Evolutionary conservation across 768 basidiomycete species (phyloP), one percentile per base, ranked within the genome.

Genomic region (Ephemerocybe angulata): DNA sequence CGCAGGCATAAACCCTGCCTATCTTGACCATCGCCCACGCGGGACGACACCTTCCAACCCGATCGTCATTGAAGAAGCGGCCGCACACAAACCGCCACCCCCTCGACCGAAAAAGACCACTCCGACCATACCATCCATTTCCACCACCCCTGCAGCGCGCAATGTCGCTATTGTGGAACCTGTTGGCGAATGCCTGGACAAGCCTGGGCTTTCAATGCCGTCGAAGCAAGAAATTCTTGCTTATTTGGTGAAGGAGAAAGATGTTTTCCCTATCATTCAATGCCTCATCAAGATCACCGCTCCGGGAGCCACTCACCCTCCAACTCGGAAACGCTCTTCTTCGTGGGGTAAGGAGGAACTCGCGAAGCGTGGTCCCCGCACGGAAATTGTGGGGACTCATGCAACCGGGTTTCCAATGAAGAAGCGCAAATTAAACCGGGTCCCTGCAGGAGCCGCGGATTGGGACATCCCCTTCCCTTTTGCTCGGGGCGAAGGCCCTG

Each of bases 401-500:
- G 27, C 53, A 22, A 46, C 54, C 11, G 49, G 50, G 40, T 33
- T 31, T 13, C 62, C 75, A 5, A 44, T 61, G 19, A 90, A 88
- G 69, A 83, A 81, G 57, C 78, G 88, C 27, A 87, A 80, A 60
- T 71, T 90, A 13, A 76, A 74, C 54, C 70, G 73, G 8, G 88
- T 92, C 13, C 90, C 90, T 30, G 90, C 90, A 21, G 90, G 90
- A 11, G 90, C 90, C 1, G 76, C 67, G 1, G 88, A 90, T 63
- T 92, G 90, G 90, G 88, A 90, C 60, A 80, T 91, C 0, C 90
- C 90, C 0, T 91, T 85, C 65, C 90, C 90, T 5, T 91, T 91
- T 58, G 69, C 67, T 37, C 71, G 76, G 46, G 90, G 87, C 27
- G 85, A 92, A 60, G 90, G 86, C 1, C 87, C 90, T 2, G 65